phyloP scores from a whole-genome alignment of 495 filamentous ascomycete genomes.

The Penicillium waksmanii region DNA sequence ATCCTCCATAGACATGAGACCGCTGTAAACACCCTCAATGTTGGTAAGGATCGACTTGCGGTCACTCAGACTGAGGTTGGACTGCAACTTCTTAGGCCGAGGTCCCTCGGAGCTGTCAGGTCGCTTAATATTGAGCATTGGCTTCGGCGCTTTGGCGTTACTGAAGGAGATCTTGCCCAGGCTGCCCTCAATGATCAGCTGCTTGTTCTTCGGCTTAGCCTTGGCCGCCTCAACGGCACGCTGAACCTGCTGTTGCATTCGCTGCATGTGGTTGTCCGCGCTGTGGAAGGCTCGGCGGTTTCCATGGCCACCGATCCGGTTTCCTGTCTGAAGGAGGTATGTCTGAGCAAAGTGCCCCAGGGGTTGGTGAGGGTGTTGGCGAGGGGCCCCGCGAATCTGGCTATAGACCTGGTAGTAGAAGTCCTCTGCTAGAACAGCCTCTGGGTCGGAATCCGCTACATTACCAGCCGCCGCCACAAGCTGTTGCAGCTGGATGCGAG shows the following conservation, averaged over 20 bases:
- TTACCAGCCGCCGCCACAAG: constrained; percentile 90
- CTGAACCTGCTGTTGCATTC: constrained; percentile 99
- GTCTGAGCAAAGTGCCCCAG: constrained; percentile 96
- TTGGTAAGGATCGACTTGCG: constrained; percentile 80
- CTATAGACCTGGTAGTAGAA: constrained; percentile 99
- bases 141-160: constrained; percentile 95
- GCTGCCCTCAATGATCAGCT: constrained; percentile 97
- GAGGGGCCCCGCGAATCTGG: constrained; percentile 85
- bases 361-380: constrained; percentile 87
- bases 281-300: constrained; percentile 69
- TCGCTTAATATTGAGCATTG: constrained; percentile 92
- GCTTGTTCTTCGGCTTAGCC: constrained; percentile 94
- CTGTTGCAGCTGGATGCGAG: constrained; percentile 95
- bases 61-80: constrained; percentile 63
- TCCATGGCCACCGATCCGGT: constrained; percentile 66
- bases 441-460: constrained; percentile 75
- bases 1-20: constrained; percentile 91
- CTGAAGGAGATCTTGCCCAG: constrained; percentile 98
- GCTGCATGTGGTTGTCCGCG: constrained; percentile 95
- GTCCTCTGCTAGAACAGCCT: constrained; percentile 82
- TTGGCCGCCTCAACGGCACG: constrained; percentile 97
- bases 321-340: constrained; percentile 91
- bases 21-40: constrained; percentile 84
- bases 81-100: constrained; percentile 48
- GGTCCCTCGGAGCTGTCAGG: constrained; percentile 65